These are phyloP conservation scores for Suillus plorans DNA, from an alignment of 768 basidiomycete species.

Conservation along the genomic window DNA sequence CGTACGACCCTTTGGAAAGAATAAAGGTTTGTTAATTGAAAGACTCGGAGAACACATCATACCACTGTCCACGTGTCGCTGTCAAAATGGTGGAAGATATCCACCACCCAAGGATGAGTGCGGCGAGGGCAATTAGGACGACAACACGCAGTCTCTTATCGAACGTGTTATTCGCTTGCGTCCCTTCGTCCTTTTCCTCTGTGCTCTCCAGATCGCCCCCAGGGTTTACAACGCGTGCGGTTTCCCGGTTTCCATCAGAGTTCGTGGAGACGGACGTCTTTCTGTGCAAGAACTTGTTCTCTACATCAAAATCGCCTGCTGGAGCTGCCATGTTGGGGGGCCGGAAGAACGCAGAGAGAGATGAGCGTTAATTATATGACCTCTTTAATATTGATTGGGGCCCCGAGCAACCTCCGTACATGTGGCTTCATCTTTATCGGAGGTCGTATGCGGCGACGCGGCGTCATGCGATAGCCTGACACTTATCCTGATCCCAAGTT, in stretches of 20 bases:
- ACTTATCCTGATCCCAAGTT: not conserved
- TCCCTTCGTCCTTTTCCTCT: slow-evolving; percentile 14
- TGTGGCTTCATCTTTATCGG: not conserved
- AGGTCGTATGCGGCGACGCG: not conserved
- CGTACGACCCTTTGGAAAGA: slow-evolving; percentile 61
- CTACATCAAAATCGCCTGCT: slow-evolving; percentile 1
- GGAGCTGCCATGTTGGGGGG: slow-evolving; percentile 19
- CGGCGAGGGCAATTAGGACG: slow-evolving; percentile 51
- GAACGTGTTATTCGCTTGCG: not conserved
- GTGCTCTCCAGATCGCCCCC: slow-evolving; percentile 12
- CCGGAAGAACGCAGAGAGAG: not conserved
- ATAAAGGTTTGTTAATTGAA: slow-evolving; percentile 5
- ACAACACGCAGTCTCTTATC: slow-evolving; percentile 37
- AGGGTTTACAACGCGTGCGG: slow-evolving; percentile 17
- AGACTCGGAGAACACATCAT: slow-evolving; percentile 15
- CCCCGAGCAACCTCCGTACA: not conserved
- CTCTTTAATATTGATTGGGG: not conserved
- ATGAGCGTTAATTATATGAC: not conserved
- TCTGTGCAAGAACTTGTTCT: slow-evolving; percentile 19
- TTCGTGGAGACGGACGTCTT: slow-evolving; percentile 16
- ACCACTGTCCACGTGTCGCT: slow-evolving; percentile 78
- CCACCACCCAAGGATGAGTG: slow-evolving; percentile 83
- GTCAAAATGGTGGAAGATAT: slow-evolving; percentile 68
- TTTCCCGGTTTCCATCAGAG: slow-evolving; percentile 14
- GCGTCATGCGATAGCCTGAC: not conserved